Evolutionary conservation across 306 rosid species (phyloP), one percentile per base, ranked within the genome.

Genomic region (Sophora flavescens): DNA sequence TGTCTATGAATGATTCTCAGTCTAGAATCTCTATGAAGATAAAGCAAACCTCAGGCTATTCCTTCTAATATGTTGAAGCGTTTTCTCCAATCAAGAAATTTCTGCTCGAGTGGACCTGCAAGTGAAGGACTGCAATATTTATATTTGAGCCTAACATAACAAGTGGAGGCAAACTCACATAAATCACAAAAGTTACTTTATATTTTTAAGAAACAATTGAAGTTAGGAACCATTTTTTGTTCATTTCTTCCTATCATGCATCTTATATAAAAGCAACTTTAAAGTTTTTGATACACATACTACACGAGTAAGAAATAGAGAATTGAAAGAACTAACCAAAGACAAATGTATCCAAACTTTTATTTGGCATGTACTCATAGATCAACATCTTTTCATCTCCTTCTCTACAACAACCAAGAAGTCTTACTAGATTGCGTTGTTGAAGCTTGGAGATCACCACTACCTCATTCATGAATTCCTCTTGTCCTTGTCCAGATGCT

Each of bases 341-440:
- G 3, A 82, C 2, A 63, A 48, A 74, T 4, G 53, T 17, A 16
- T 82, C 86, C 32, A 85, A 18, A n/a, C 82, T 85, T 75, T 50
- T 70, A 38, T 85, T 85, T 9, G 74, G 79, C 86, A 81, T 56
- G 65, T 74, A 81, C n/a, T 85, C 88, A 39, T 81, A 85, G 8
- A 81, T 41, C 60, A 81, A 7, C 78, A 82, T 81, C 13, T 79
- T 82, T 61, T 82, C 82, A 6, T 78, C 84, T 6, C 65, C 75
- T 32, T 85, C 81, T 11, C 30, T n/a, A 18, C 82, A 85, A 3
- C 72, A 74, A 2, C 84, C 86, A 6, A 75, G 60, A 44, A 79
- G 82, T 26, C 28, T 82, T 16, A 85, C 86, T 50, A 82, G 86
- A 57, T 85, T 85, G 9, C 84, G 76, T 7, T 80, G 83, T 64